These are phyloP conservation scores for Moesziomyces antarcticus DNA, from an alignment of 1,284 basidiomycete genomes.

Conservation along the genomic window DNA sequence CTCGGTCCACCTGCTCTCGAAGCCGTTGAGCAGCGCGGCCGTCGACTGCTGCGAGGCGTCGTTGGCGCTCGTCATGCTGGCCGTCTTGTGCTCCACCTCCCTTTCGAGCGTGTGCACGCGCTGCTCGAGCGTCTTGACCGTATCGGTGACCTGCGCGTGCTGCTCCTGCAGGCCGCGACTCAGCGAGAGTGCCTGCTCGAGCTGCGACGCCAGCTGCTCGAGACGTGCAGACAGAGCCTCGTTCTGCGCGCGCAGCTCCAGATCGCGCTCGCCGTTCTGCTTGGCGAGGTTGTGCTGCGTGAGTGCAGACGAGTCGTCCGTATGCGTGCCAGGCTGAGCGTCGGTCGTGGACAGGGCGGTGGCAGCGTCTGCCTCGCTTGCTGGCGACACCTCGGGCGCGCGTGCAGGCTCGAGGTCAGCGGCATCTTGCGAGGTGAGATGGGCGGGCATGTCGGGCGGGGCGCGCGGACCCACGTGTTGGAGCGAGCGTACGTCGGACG, in stretches of 20 bases:
- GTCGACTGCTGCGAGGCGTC: conserved; percentile 26
- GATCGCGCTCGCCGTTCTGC: conserved; percentile 43
- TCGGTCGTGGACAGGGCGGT: too few relatives aligned
- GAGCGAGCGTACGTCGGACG: background rate
- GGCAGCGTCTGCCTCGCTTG: background rate
- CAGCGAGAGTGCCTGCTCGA: conserved; percentile 80
- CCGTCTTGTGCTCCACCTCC: conserved; percentile 45
- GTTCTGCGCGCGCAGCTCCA: conserved; percentile 70
- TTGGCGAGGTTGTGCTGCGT: conserved; percentile 14
- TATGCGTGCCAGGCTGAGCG: background rate
- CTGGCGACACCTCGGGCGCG: conserved; percentile 15
- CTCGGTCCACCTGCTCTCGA: conserved; percentile 80
- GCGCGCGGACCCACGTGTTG: conserved; percentile 53
- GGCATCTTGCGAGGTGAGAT: conserved; percentile 25
- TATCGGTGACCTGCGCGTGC: conserved; percentile 80
- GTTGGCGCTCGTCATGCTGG: conserved; percentile 2
- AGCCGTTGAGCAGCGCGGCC: conserved; percentile 62
- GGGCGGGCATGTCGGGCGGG: conserved; percentile 52
- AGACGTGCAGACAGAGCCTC: conserved; percentile 80
- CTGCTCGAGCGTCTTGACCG: conserved; percentile 80
- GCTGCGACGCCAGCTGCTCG: conserved; percentile 77
- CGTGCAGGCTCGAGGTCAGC: conserved; percentile 16
- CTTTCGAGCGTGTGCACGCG: conserved; percentile 70
- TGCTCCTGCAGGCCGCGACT: conserved; percentile 81
- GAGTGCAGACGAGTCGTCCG: conserved; percentile 2